These are phyloP conservation scores for Phoma sp. DNA, from an alignment of 2,329 filamentous ascomycete genomes.

Conservation along the genomic window DNA sequence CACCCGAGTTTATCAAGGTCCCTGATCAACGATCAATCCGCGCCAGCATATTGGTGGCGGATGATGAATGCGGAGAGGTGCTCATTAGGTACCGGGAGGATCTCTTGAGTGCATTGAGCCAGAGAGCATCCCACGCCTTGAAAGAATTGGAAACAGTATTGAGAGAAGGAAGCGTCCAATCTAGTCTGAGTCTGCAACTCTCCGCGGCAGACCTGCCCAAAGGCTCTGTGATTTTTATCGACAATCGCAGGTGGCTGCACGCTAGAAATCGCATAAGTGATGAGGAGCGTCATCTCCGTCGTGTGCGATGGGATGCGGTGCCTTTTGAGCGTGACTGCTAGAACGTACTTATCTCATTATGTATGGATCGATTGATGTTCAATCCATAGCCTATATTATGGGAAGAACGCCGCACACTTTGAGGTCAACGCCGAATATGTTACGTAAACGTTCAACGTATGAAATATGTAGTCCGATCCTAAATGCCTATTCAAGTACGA, in stretches of 20 bases:
- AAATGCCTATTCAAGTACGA: background rate
- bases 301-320: constrained; percentile 1
- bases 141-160: constrained; percentile 2
- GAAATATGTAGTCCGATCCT: background rate
- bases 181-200: background rate
- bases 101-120: background rate
- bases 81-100: constrained; percentile 2
- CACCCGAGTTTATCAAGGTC: background rate
- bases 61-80: background rate
- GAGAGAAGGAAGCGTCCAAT: background rate
- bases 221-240: constrained; percentile 2
- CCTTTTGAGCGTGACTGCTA: background rate
- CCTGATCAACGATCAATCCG: constrained; percentile 1
- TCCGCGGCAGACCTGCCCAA: constrained; percentile 1
- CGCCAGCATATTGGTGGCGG: background rate
- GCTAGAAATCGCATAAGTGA: constrained; percentile 1
- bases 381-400: background rate
- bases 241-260: constrained; percentile 4
- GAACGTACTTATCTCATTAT: background rate
- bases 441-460: background rate
- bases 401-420: background rate
- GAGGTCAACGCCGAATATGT: background rate
- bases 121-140: constrained; percentile 3
- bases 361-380: background rate
- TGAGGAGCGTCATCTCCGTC: constrained; percentile 3